Base-by-base conservation (phyloP, 2,329 filamentous ascomycete genomes). In the Cadophora sp. region DNA sequence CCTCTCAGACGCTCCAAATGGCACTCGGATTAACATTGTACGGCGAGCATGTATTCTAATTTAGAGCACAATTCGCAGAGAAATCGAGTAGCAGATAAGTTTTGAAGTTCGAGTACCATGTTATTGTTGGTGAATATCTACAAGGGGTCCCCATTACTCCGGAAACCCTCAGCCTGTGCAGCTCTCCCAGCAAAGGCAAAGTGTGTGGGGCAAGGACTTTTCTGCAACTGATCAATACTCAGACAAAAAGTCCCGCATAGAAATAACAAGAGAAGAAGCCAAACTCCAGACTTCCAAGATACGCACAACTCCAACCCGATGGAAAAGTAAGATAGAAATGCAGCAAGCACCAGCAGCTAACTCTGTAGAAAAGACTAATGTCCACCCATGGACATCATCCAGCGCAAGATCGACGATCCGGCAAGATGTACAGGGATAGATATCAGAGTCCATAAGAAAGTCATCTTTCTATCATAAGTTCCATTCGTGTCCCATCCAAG, bases 401-500 rank as follows among this genome's bases (percentile, higher is more conserved):
- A 69, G 63, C 66, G 66, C 65, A 46, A 68, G 66, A 72, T 62
- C 50, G 68, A 65, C 50, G 68, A 69, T 70, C 65, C 65, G 62
- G 69, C 68, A 64, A 72, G 71, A 72, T 69, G 63, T 60, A 64
- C 61, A 72, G 56, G 69, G 59, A 68, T 43, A 72, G 66, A 29
- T 69, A 64, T 64, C 66, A 58, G 61, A 68, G 67, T 68, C 65
- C 69, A 40, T 59, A 69, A 66, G 64, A 71, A 67, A 72, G 59
- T 71, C 72, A 72, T 75, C 72, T 70, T 67, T 77, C 72, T 74
- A 74, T 76, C 75, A 67, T 77, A 72, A 74, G 66, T 69, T 72
- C 72, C 66, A 68, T 73, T 76, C 75, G 70, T 78, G 55, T 77
- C 74, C 76, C 76, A 76, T 77, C 76, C 73, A 76, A 76, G 75